phyloP scores from a whole-genome alignment of 768 basidiomycete genomes.

The Pleurotus citrinopileatus region DNA sequence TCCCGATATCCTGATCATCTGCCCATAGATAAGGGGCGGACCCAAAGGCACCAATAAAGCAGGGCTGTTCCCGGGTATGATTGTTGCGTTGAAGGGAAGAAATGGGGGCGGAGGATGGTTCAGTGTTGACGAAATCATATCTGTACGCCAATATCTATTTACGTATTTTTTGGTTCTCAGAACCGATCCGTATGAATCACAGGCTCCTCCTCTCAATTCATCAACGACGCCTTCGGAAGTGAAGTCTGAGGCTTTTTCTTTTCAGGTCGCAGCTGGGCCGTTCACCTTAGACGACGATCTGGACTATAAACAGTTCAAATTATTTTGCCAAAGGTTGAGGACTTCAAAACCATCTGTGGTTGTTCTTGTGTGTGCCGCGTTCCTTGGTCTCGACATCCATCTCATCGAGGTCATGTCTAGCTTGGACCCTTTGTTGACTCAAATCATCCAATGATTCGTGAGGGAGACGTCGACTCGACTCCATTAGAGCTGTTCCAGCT shows the following conservation, averaged over 20 bases:
- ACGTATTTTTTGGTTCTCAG: not conserved
- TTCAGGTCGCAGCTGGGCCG: conserved; percentile 82
- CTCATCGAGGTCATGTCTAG: conserved; percentile 34
- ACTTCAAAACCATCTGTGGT: conserved; percentile 69
- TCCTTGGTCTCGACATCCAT: conserved; percentile 1
- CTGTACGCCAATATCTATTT: conserved; percentile 46
- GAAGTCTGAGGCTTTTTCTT: conserved; percentile 41
- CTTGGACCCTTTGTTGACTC: conserved; percentile 90
- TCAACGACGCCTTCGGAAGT: conserved; percentile 30
- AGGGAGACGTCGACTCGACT: conserved; percentile 67
- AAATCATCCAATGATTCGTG: conserved; percentile 67
- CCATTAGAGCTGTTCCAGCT: conserved; percentile 67
- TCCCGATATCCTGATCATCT: not conserved
- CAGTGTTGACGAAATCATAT: conserved; percentile 74
- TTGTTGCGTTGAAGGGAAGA: conserved; percentile 81
- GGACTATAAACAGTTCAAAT: conserved; percentile 66
- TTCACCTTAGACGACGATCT: conserved; percentile 81
- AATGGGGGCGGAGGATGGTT: conserved; percentile 93
- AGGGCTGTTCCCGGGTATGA: conserved; percentile 85
- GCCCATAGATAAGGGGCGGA: conserved; percentile 32
- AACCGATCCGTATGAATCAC: not conserved
- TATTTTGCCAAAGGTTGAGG: conserved; percentile 61
- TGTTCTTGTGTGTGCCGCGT: conserved; percentile 56
- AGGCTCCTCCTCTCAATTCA: conserved; percentile 65
- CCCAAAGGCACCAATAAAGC: conserved; percentile 59